These are phyloP conservation scores for Chytridiales sp. DNA, from an alignment of 371 early-diverging fungal species.

Conservation along the genomic window DNA sequence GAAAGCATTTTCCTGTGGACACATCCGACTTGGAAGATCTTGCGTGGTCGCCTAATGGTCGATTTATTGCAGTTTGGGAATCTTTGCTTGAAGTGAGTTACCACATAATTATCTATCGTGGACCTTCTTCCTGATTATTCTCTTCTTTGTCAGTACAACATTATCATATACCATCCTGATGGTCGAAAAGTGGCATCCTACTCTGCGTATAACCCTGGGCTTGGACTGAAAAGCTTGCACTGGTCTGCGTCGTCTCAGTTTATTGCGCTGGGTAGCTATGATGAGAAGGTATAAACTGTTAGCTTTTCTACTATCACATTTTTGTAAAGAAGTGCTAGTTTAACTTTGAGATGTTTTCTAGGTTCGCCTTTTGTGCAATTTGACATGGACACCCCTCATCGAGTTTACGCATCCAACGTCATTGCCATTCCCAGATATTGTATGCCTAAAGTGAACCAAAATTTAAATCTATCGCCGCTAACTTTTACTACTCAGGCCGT, in stretches of 20 bases:
- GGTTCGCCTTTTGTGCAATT: constrained; percentile 46
- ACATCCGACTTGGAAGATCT: constrained; percentile 69
- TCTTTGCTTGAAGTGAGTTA: constrained; percentile 37
- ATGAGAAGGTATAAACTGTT: constrained; percentile 59
- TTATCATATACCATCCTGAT: constrained; percentile 66
- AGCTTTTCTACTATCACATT: not conserved
- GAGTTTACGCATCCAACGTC: constrained; percentile 47
- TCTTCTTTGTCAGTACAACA: constrained; percentile 53
- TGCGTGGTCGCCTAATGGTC: constrained; percentile 83
- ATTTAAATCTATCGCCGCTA: not conserved
- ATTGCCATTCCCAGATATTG: constrained; percentile 37
- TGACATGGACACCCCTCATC: constrained; percentile 53
- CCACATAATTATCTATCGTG: not conserved
- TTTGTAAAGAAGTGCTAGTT: not conserved
- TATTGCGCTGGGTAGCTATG: constrained; percentile 76
- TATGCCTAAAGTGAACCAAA: constrained; percentile 7
- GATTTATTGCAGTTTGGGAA: constrained; percentile 74
- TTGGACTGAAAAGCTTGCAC: constrained; percentile 67
- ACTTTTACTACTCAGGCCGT: constrained; percentile 19
- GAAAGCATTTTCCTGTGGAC: constrained; percentile 62
- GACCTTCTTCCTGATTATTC: not conserved
- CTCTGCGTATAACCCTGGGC: constrained; percentile 58
- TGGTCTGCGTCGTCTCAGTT: constrained; percentile 79
- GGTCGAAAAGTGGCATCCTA: constrained; percentile 58
- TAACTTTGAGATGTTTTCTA: constrained; percentile 5